Evolutionary conservation across 305 asterid species (phyloP), one percentile per base, ranked within the genome.

Genomic region (Solanum chacoense): DNA sequence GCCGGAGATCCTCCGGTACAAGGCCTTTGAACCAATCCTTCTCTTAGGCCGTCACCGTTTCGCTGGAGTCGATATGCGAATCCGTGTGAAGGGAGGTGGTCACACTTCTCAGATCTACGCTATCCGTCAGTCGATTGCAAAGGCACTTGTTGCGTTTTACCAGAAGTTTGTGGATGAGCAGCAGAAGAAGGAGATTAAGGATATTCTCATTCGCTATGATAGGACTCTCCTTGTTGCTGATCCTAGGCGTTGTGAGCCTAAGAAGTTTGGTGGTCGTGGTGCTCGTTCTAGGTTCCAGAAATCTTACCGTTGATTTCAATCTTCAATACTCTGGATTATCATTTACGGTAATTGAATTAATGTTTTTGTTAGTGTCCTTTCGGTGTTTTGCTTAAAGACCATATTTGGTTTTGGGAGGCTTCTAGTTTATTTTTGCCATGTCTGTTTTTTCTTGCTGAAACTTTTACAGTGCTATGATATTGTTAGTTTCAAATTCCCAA

Each of bases 51-150:
- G 85, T 36, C 90, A 85, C 40, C 86, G 86, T 8, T 88, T 88
- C 36, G 85, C 79, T 12, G 72, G 85, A 18, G 90, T 88, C 2
- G 85, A 85, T 14, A 88, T 88, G 88, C 78, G 90, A 4, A 88
- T 88, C 63, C 88, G 86, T 50, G 90, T 88, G 13, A 85, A 88
- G 9, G 90, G 90, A 16, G 90, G 90, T 20, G 90, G 90, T 45
- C 88, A 74, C 36, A 88, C 90, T 28, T 84, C 88, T 24, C 90
- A 84, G 40, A 88, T 88, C 90, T 88, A 88, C 36, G 85, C 76
- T 67, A 75, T 87, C 32, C 89, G 89, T 75, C 89, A 75, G 59
- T 75, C 85, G 0, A 87, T 87, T 65, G 85, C 85, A 6, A 75
- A 87, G 45, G 89, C 85, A 3, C 85, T 75, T 37, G 85, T 87